Percentiles rank a stretch among this genome's conserved stretches.
Evolutionary conservation across 371 early-diverging fungal genomes (phyloP).

Genomic region (Lichtheimia corymbifera): DNA sequence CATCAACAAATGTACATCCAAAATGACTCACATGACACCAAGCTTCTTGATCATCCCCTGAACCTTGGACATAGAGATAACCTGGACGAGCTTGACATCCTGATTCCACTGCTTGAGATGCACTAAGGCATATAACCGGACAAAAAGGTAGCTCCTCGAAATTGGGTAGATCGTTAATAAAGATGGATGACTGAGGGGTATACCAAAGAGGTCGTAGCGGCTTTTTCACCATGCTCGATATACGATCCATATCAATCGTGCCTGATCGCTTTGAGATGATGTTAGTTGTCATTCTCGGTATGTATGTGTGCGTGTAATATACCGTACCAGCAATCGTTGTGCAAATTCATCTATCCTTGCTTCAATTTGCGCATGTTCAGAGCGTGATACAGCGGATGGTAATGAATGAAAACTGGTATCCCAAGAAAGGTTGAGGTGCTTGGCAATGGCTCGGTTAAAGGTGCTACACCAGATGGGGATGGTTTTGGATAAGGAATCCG

Average conservation of each 20-base stretch:
- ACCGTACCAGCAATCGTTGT: constrained; percentile 51
- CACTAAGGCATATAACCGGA: constrained; percentile 75
- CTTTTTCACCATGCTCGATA: constrained; percentile 48
- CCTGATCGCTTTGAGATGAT: neutral
- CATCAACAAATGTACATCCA: neutral
- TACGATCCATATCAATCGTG: constrained; percentile 49
- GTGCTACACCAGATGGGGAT: constrained; percentile 89
- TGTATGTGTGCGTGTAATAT: neutral
- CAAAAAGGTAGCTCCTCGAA: constrained; percentile 52
- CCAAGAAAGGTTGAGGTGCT: constrained; percentile 39
- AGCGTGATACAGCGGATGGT: constrained; percentile 64
- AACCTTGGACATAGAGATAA: constrained; percentile 86
- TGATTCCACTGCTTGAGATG: constrained; percentile 64
- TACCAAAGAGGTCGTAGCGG: constrained; percentile 85
- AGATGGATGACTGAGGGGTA: constrained; percentile 61
- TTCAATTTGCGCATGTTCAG: constrained; percentile 76
- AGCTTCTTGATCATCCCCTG: constrained; percentile 86
- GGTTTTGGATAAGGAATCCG: constrained; percentile 84
- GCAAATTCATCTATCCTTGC: constrained; percentile 60
- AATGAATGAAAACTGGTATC: constrained; percentile 65
- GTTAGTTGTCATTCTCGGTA: no score
- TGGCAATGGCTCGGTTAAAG: constrained; percentile 59
- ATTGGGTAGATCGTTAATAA: constrained; percentile 47
- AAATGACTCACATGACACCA: constrained; percentile 55
- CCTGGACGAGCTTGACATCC: constrained; percentile 46